A percentile compares a stretch with the other conserved stretches of the same genome.
These are phyloP conservation scores for Pisolithus thermaeus DNA, from an alignment of 1,284 basidiomycete species.

Conservation along the genomic window DNA sequence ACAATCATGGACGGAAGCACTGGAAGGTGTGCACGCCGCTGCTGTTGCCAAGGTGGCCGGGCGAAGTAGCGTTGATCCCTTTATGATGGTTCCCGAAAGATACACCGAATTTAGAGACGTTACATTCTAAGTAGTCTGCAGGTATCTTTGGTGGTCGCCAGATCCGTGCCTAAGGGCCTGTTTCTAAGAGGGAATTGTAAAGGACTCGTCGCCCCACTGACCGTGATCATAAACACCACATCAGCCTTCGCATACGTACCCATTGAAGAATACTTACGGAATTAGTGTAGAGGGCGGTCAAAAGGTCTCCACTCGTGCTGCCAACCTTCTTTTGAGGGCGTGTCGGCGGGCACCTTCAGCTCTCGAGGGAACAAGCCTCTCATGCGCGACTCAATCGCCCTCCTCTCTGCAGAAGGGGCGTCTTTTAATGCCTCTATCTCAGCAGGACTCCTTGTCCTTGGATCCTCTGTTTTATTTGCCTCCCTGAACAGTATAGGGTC, in stretches of 20 bases:
- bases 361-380: constrained; percentile 83
- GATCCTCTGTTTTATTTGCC: constrained; percentile 75
- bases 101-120: constrained; percentile 26
- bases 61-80: constrained; percentile 27
- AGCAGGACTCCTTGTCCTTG: constrained; percentile 49
- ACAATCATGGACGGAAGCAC: constrained; percentile 73
- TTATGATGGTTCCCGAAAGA: constrained; percentile 27
- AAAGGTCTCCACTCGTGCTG: constrained; percentile 72
- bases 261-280: neutral
- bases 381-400: constrained; percentile 69
- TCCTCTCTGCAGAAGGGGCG: constrained; percentile 61
- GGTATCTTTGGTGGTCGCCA: constrained; percentile 4
- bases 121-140: constrained; percentile 17
- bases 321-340: constrained; percentile 72
- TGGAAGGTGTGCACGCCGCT: constrained; percentile 65
- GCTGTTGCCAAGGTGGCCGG: constrained; percentile 69
- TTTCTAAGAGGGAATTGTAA: neutral
- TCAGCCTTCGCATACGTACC: neutral
- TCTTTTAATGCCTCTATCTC: constrained; percentile 59
- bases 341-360: constrained; percentile 71
- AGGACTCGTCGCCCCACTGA: neutral
- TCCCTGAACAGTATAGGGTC: constrained; percentile 64
- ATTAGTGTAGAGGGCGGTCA: constrained; percentile 37
- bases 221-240: neutral
- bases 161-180: neutral